Conservation (phyloP, 2,329 filamentous ascomycete genomes). For the Nemania diffusa region DNA sequence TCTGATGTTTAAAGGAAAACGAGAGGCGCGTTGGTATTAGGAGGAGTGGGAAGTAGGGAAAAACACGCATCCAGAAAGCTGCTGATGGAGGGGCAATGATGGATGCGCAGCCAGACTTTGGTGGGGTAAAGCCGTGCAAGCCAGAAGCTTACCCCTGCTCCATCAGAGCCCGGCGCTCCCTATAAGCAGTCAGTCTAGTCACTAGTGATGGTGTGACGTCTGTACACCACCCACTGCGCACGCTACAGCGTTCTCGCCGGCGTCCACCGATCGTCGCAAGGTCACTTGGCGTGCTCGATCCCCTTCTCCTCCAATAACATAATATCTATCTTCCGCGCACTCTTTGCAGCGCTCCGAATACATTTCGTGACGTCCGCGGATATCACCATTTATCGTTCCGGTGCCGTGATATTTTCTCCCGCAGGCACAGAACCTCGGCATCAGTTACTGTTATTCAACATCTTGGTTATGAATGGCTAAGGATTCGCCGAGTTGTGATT, state of each 20-base stretch:
- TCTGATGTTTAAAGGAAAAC: constrained; percentile 34
- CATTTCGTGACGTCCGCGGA: constrained; percentile 29
- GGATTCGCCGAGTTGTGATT: not conserved
- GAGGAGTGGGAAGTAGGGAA: constrained; percentile 36
- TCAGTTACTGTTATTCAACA: constrained; percentile 10
- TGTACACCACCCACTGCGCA: no score
- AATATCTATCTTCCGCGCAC: not conserved
- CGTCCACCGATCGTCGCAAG: constrained; percentile 18
- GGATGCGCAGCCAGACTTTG: constrained; percentile 27
- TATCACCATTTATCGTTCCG: not conserved
- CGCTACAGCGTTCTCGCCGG: constrained; percentile 14
- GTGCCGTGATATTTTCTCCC: constrained; percentile 30
- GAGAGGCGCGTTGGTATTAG: constrained; percentile 28
- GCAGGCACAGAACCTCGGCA: constrained; percentile 23
- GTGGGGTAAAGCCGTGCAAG: constrained; percentile 37
- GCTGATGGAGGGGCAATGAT: constrained; percentile 41
- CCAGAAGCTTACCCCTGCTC: constrained; percentile 24
- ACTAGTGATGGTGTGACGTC: constrained; percentile 30
- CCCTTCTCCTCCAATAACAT: not conserved
- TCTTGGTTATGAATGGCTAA: constrained; percentile 4
- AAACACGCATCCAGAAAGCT: constrained; percentile 42
- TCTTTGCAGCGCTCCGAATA: constrained; percentile 20
- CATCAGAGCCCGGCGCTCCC: no score
- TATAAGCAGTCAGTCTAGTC: not conserved
- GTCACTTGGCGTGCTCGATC: constrained; percentile 9